Base-by-base conservation (phyloP, 1,284 basidiomycete genomes). In the Tylopilus orsonianus region DNA sequence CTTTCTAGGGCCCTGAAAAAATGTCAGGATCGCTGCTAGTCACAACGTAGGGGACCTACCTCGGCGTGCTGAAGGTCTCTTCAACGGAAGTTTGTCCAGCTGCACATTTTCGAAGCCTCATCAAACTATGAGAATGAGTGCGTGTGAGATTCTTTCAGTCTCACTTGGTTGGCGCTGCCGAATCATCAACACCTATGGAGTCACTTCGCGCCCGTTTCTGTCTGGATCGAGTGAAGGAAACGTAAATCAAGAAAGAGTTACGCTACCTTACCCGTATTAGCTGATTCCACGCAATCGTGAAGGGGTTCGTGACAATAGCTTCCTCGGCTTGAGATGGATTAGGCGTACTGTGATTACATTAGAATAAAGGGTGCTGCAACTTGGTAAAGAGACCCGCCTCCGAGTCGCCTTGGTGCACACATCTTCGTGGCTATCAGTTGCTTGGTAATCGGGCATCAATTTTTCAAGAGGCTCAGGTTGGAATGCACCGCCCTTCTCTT, bases 401-500 rank as follows among this genome's bases (percentile, higher is more conserved):
- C n/a, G n/a, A n/a, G n/a, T n/a, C 14, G 20, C 24, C 2, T 33
- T 27, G 1, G 10, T 8, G 13, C 10, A 16, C 23, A 20, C 34
- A 24, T 35, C 20, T 9, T 36, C 50, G 0, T 12, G 37, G 1
- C 30, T 29, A 13, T 9, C 23, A 5, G 45, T 41, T 46, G 48
- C 33, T 18, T 36, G 48, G 16, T 29, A n/a, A 16, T 56, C 59
- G 1, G 55, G 50, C 9, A 51, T 56, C 0, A 52, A 55, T 6
- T 56, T 63, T 20, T 71, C 71, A 10, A 10, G 10, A 5, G 5
- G 7, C 6, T 57, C 56, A 8, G 51, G 52, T 13, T 60, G 61
- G 10, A 20, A 23, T 26, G n/a, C n/a, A 13, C 6, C n/a, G 19
- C 66, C 67, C 19, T 68, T 67, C 52, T 58, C 56, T 9, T 66